Percentiles rank a stretch among this genome's conserved stretches.
These are phyloP conservation scores for Diaporthe nobilis DNA, from an alignment of 2,329 filamentous ascomycete species.

Conservation along the genomic window DNA sequence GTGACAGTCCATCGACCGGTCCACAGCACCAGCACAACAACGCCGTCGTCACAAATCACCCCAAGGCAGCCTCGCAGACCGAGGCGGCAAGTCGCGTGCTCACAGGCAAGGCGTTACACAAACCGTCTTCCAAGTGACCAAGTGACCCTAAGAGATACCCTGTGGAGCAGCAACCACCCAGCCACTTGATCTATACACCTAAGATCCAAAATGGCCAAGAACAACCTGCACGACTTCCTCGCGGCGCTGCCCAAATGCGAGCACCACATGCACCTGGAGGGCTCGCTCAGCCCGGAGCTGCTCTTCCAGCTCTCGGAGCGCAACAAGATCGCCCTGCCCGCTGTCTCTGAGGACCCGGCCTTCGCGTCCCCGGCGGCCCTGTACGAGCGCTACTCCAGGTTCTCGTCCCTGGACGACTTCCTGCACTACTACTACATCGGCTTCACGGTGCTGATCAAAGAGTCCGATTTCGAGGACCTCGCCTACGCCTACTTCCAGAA, in stretches of 20 bases:
- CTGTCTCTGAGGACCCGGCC: slow-evolving; percentile 67
- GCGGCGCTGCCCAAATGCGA: slow-evolving; percentile 82
- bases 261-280: slow-evolving; percentile 86
- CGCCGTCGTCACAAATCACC: not conserved
- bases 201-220: slow-evolving; percentile 67
- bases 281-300: slow-evolving; percentile 77
- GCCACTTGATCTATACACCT: not conserved
- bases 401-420: slow-evolving; percentile 82
- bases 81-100: not conserved
- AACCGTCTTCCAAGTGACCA: not conserved
- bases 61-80: not conserved
- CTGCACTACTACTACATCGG: slow-evolving; percentile 84
- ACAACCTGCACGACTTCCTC: slow-evolving; percentile 71
- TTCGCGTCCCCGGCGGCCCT: slow-evolving; percentile 74
- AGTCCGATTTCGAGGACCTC: slow-evolving; percentile 79
- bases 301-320: slow-evolving; percentile 78
- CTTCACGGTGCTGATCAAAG: slow-evolving; percentile 76
- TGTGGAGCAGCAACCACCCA: not conserved
- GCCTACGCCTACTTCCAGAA: slow-evolving; percentile 79
- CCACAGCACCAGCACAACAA: not conserved
- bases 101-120: not conserved
- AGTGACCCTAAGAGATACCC: slow-evolving; percentile 1
- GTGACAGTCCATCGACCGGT: not conserved
- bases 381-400: slow-evolving; percentile 74
- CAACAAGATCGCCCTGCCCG: slow-evolving; percentile 75